Base-by-base conservation (phyloP, 2,329 filamentous ascomycete genomes). In the Beauveria medogensis region DNA sequence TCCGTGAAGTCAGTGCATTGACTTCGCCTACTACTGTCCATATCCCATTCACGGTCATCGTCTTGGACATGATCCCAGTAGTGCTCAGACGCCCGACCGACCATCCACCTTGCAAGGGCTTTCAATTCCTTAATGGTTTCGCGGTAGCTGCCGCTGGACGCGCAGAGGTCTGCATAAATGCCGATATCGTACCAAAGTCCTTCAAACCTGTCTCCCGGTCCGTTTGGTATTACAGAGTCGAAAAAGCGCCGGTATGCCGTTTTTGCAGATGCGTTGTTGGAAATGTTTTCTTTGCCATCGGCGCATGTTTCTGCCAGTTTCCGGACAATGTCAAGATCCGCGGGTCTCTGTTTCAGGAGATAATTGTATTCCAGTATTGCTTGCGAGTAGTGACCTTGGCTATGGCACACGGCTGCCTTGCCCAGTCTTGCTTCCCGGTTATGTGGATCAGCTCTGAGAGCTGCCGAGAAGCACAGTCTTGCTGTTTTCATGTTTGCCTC, bases 1-100 rank as follows among this genome's bases (percentile, higher is more conserved):
- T 75, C 80, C 5, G 80, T 73, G 70, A 89, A 96, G 82, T 2
- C 82, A 72, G 5, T 90, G 80, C 61, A 80, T 50, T 57, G 73
- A 2, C 77, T 72, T 61, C 92, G 85, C 63, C 94, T 87, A 22
- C 81, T 78, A 68, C 91, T 84, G 50, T 87, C 82, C 5, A 82
- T 74, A 71, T 99, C 94, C 85, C 92, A 99, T 74, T 99, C 94
- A 61, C 92, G 82, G 71, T 96, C 92, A 70, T 97, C 91, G 5
- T 83, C 78, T 34, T 82, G 77, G 65, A 82, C 80, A 9, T 80
- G 71, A 62, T 95, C 88, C 94, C 94, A 99, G 68, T 86, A 91
- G 0, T 69, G 73, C 71, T 99, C 92, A 5, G 82, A 77, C 41
- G 80, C 77, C 54, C 94, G 86, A 9, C 90, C 90, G 44, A 96